These are phyloP conservation scores for Auricularia heimuer DNA, from an alignment of 768 basidiomycete genomes.

Conservation along the genomic window DNA sequence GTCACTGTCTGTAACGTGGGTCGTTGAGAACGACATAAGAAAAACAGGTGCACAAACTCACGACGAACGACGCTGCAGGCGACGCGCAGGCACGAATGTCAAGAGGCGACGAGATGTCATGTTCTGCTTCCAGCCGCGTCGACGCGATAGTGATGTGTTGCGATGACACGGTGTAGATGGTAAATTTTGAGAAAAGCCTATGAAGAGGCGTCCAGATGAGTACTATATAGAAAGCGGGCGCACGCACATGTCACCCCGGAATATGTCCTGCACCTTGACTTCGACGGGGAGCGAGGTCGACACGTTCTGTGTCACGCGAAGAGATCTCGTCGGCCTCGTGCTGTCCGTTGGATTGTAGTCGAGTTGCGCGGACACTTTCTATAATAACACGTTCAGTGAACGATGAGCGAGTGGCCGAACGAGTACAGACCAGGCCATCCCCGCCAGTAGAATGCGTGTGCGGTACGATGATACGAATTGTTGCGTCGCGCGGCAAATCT, in stretches of 20 bases:
- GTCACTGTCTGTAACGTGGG: constrained; percentile 51
- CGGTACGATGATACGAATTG: neutral
- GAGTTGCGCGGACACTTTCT: constrained; percentile 63
- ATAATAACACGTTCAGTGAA: neutral
- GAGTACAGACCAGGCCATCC: neutral
- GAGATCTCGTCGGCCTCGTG: constrained; percentile 28
- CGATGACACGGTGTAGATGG: constrained; percentile 69
- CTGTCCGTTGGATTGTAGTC: constrained; percentile 48
- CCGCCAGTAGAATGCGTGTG: neutral
- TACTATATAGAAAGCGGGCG: neutral
- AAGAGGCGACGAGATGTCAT: neutral
- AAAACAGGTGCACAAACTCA: neutral
- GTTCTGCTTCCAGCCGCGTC: constrained; percentile 13
- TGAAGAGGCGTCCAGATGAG: neutral
- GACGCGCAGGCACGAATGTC: neutral
- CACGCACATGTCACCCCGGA: constrained; percentile 68
- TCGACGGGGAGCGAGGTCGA: constrained; percentile 71
- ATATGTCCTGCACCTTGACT: constrained; percentile 95
- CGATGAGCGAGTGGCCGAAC: neutral
- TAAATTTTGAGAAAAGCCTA: constrained; percentile 87
- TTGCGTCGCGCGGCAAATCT: neutral
- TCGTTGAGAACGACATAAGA: neutral
- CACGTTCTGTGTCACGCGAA: constrained; percentile 46
- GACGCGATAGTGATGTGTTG: constrained; percentile 56
- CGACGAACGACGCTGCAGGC: neutral